Conservation (phyloP, 2,329 filamentous ascomycete species). For the Lasiodiplodia citricola region DNA sequence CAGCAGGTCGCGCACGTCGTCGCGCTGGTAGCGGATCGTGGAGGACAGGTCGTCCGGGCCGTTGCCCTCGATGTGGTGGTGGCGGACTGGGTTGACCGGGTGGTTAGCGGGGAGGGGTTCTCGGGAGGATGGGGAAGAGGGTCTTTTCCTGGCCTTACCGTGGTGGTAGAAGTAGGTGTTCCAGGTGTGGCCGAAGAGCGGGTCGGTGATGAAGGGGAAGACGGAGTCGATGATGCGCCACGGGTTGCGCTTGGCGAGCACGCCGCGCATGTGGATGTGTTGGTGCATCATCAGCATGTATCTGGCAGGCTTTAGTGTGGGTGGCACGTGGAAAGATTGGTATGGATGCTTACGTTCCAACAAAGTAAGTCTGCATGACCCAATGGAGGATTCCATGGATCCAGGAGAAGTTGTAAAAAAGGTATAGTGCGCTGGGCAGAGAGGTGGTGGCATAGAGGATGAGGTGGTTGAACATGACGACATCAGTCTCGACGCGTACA, state of each 20-base stretch:
- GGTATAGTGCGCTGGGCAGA: conserved; percentile 68
- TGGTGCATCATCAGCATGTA: conserved; percentile 86
- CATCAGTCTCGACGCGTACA: conserved; percentile 72
- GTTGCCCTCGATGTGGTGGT: conserved; percentile 79
- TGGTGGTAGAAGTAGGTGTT: conserved; percentile 87
- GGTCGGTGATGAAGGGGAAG: conserved; percentile 77
- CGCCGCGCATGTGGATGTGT: conserved; percentile 78
- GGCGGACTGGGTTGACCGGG: neutral
- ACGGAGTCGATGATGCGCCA: conserved; percentile 60
- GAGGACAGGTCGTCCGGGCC: conserved; percentile 77
- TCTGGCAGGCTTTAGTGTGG: neutral
- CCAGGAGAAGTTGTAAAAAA: conserved; percentile 71
- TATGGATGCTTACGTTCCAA: conserved; percentile 55
- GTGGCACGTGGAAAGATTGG: neutral
- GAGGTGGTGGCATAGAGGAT: conserved; percentile 73
- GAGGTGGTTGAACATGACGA: conserved; percentile 79
- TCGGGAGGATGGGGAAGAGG: neutral
- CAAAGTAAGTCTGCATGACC: conserved; percentile 69
- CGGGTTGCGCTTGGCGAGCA: conserved; percentile 61
- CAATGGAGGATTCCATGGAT: conserved; percentile 70
- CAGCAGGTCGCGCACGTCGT: conserved; percentile 69
- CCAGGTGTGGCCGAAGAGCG: conserved; percentile 82
- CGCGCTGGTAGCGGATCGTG: conserved; percentile 77
- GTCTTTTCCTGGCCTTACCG: conserved; percentile 71
- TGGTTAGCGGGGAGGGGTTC: neutral